phyloP scores from a whole-genome alignment of 768 basidiomycete species.

The Inosperma sp. region DNA sequence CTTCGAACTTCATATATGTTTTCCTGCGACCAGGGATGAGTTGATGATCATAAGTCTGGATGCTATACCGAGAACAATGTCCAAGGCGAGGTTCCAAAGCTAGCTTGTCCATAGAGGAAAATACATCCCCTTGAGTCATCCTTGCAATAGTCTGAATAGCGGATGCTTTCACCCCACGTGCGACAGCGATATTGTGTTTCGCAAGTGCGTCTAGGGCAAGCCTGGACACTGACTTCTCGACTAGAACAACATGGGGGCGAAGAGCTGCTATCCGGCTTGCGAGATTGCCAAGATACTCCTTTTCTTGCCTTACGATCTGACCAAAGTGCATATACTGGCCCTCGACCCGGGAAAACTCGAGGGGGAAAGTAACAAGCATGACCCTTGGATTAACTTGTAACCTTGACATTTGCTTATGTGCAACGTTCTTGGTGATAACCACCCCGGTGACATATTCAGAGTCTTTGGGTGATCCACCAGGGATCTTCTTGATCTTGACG shows the following conservation, averaged over 20 bases:
- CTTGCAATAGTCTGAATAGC: constrained; percentile 86
- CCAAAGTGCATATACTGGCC: constrained; percentile 92
- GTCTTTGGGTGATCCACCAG: constrained; percentile 86
- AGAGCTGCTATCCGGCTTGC: constrained; percentile 86
- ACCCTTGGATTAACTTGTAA: constrained; percentile 81
- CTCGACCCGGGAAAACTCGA: constrained; percentile 90
- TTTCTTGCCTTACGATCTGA: constrained; percentile 87
- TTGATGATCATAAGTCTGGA: constrained; percentile 93
- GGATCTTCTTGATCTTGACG: constrained; percentile 98
- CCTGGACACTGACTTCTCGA: constrained; percentile 87
- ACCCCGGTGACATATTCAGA: constrained; percentile 97
- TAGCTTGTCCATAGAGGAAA: constrained; percentile 93
- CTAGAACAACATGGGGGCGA: constrained; percentile 88
- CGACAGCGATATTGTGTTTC: constrained; percentile 83
- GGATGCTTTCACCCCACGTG: constrained; percentile 81
- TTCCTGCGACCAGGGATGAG: constrained; percentile 93
- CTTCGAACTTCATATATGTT: constrained; percentile 98
- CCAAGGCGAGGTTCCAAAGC: constrained; percentile 87
- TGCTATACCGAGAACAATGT: constrained; percentile 76
- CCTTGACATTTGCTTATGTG: constrained; percentile 92
- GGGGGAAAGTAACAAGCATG: constrained; percentile 93
- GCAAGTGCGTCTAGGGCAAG: constrained; percentile 85
- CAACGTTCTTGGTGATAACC: constrained; percentile 96
- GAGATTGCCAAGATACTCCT: constrained; percentile 85
- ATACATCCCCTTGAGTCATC: constrained; percentile 92